Evolutionary conservation across 2,329 filamentous ascomycete species (phyloP).

Genomic region (Phialemoniopsis sp.): DNA sequence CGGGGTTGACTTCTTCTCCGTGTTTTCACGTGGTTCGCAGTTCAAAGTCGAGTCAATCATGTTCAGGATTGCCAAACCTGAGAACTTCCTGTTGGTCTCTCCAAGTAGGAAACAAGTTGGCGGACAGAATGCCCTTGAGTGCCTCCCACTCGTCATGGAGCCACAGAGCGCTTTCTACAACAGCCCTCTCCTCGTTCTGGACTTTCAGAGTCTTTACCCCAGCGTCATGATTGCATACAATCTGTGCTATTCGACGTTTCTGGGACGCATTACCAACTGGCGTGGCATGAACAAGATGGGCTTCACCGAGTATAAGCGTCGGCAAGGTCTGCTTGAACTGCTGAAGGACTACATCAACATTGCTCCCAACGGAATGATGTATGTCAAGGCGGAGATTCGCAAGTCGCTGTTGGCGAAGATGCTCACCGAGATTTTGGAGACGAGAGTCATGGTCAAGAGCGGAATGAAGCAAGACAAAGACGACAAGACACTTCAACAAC

Average conservation of each 20-base stretch:
- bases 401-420: conserved; percentile 94
- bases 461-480: conserved; percentile 94
- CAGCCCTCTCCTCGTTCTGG: conserved; percentile 83
- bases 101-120: conserved; percentile 91
- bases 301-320: conserved; percentile 79
- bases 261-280: conserved; percentile 83
- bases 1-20: conserved; percentile 94
- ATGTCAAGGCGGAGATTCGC: conserved; percentile 76
- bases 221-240: conserved; percentile 99
- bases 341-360: conserved; percentile 86
- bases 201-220: conserved; percentile 95
- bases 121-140: conserved; percentile 90
- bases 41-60: conserved; percentile 99
- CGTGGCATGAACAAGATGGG: conserved; percentile 93
- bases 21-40: conserved; percentile 91
- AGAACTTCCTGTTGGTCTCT: conserved; percentile 87
- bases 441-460: conserved; percentile 94
- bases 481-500: conserved; percentile 77
- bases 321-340: conserved; percentile 69
- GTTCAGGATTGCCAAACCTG: conserved; percentile 97
- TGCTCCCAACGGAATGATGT: conserved; percentile 95
- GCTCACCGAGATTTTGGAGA: conserved; percentile 93
- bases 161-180: conserved; percentile 92
- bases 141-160: conserved; percentile 94
- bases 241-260: conserved; percentile 95